Conservation (phyloP, 2,329 filamentous ascomycete species). For the Penicillium sp. region DNA sequence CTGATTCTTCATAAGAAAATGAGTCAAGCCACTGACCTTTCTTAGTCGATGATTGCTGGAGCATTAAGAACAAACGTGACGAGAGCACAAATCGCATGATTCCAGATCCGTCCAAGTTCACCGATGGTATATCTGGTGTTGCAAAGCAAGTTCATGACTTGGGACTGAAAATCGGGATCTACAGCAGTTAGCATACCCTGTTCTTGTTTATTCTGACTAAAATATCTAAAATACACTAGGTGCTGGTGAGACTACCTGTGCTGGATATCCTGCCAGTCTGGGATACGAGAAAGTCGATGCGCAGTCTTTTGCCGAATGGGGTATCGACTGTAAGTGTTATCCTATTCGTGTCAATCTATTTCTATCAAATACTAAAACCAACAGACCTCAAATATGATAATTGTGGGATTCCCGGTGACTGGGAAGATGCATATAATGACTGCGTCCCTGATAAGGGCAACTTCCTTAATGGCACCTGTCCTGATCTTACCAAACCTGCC, state of each 20-base stretch:
- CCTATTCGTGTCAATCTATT: too few species aligned
- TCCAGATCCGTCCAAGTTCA: constrained; percentile 54
- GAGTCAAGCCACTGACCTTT: not conserved
- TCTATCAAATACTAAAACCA: not conserved
- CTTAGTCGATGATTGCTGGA: constrained; percentile 61
- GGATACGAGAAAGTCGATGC: constrained; percentile 60
- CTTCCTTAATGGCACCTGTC: constrained; percentile 45
- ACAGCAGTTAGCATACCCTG: constrained; percentile 44
- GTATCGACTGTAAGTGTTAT: constrained; percentile 50
- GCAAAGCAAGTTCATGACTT: constrained; percentile 55
- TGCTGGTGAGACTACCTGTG: constrained; percentile 49
- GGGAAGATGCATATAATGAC: constrained; percentile 39
- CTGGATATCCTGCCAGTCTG: constrained; percentile 56
- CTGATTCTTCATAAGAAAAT: constrained; percentile 44
- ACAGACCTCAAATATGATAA: constrained; percentile 59
- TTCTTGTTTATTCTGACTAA: accelerated
- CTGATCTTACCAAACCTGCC: constrained; percentile 35
- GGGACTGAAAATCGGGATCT: constrained; percentile 63
- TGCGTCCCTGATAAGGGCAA: constrained; percentile 43
- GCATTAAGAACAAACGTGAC: constrained; percentile 45
- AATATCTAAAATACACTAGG: constrained; percentile 15
- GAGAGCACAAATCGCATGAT: constrained; percentile 45
- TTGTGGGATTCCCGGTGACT: constrained; percentile 45
- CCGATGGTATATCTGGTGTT: constrained; percentile 55
- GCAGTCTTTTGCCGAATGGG: constrained; percentile 57